Conservation (phyloP, 2,329 filamentous ascomycete species). For the Aspergillus phoenicis region DNA sequence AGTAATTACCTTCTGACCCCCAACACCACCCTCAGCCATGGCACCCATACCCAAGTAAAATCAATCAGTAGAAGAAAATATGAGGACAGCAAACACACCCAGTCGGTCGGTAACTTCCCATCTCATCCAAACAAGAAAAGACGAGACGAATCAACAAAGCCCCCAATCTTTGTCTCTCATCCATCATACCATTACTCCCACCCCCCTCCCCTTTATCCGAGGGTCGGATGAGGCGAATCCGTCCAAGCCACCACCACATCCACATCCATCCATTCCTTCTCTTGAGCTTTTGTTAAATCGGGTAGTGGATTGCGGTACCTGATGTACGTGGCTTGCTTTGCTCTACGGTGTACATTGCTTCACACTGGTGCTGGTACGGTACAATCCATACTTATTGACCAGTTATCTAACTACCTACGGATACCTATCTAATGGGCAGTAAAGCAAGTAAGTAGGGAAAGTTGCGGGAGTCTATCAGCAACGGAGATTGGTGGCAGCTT, state of each 20-base stretch:
- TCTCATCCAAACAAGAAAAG: background rate
- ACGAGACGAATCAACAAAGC: background rate
- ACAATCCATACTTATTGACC: too few relatives aligned
- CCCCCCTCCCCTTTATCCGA: background rate
- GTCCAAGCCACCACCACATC: background rate
- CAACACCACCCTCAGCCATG: too few relatives aligned
- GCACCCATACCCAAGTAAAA: too few relatives aligned
- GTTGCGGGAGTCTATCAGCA: too few relatives aligned
- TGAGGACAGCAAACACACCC: background rate
- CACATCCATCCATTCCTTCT: background rate
- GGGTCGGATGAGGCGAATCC: background rate
- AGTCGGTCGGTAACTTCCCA: background rate
- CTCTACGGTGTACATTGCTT: too few relatives aligned
- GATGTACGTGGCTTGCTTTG: background rate
- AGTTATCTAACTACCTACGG: background rate
- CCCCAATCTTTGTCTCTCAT: background rate
- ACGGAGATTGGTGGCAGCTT: slow-evolving; percentile 9
- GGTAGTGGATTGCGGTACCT: background rate
- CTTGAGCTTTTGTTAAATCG: background rate
- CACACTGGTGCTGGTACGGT: too few relatives aligned
- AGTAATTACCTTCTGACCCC: too few relatives aligned
- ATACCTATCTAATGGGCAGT: background rate
- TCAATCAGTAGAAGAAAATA: too few relatives aligned
- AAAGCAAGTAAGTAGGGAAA: too few relatives aligned
- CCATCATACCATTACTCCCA: background rate